phyloP scores from a whole-genome alignment of 1,139 yeast genomes.

The Zygosaccharomyces pseudobailii region DNA sequence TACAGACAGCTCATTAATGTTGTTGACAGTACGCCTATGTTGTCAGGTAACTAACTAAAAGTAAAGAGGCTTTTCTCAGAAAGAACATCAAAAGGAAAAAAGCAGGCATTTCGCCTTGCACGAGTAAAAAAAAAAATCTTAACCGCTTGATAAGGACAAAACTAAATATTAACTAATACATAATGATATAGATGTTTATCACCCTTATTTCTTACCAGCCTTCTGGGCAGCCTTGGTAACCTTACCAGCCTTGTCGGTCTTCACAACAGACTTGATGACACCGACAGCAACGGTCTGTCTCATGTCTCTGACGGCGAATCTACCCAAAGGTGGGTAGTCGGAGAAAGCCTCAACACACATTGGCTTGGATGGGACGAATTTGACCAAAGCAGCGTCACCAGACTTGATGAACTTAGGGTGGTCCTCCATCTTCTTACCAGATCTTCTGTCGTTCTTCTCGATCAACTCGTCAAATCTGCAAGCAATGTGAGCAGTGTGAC shows the following conservation, averaged over 20 bases:
- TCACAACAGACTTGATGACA: conserved; percentile 97
- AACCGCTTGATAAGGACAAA: conserved; percentile 15
- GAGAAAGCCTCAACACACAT: conserved; percentile 97
- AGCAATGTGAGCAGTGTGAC: conserved; percentile 95
- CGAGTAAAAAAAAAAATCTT: conserved; percentile 6
- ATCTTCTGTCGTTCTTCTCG: conserved; percentile 91
- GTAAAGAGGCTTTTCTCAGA: no score
- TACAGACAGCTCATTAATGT: conserved; percentile 11
- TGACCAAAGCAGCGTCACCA: conserved; percentile 92
- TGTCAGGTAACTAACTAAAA: no score
- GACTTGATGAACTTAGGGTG: conserved; percentile 83
- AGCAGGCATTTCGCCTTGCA: no score
- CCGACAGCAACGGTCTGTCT: conserved; percentile 99
- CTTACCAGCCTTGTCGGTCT: conserved; percentile 91
- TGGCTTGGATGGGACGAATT: conserved; percentile 91
- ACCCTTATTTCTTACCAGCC: conserved; percentile 91
- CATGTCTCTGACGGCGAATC: conserved; percentile 99
- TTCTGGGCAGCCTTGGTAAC: conserved; percentile 99
- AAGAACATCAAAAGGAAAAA: no score
- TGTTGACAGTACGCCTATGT: no score
- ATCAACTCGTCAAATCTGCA: conserved; percentile 81
- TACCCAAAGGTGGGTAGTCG: conserved; percentile 97
- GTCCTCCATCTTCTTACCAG: conserved; percentile 84
- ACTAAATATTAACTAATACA: conserved; percentile 16
- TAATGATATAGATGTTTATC: conserved; percentile 12